Evolutionary conservation across 1,284 basidiomycete species (phyloP), one percentile per base, ranked within the genome.

Genomic region (Golubevia pallescens): DNA sequence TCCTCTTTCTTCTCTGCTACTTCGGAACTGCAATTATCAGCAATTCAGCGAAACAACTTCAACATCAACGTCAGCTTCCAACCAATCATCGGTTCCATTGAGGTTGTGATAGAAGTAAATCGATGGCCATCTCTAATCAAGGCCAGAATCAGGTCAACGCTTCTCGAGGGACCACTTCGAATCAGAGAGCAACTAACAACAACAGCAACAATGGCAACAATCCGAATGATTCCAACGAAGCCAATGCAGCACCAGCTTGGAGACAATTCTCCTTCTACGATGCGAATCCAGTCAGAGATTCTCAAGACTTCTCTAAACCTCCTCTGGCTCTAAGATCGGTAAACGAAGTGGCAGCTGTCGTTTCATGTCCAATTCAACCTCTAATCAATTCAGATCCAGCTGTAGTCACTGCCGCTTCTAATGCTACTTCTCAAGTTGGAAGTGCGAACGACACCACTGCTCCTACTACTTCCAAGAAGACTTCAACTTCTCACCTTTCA

Each of bases 201-300:
- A 48, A 48, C 42, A 16, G 8, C 42, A 48, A 48, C 42, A 16
- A 13, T 48, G 8, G 13, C 8, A 48, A 16, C 16, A 16, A 16
- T 16, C 8, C 10, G 8, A 10, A 48, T 13, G 16, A 13, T 10
- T 48, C 42, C 10, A 48, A 48, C 16, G 66, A 69, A 0, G 70
- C 64, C 1, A 65, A 70, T 3, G 75, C 75, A 19, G 73, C 68
- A 55, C 77, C 77, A 54, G 75, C 77, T 28, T 79, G 77, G 77
- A 69, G 77, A 6, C 73, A 77, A 21, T 75, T 79, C 68, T 66
- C 69, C 28, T 79, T 79, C 65, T 79, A 74, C 65, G 77, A 79
- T 21, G 60, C 70, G 20, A 70, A 66, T 3, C 64, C 61, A 0
- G 66, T 79, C 10, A 66, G 75, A n/a, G 77, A 79, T 59, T 16